A percentile compares a stretch with the other conserved stretches of the same genome.
These are phyloP conservation scores for Alternaria angustiovoidea DNA, from an alignment of 2,329 filamentous ascomycete species.

Conservation along the genomic window DNA sequence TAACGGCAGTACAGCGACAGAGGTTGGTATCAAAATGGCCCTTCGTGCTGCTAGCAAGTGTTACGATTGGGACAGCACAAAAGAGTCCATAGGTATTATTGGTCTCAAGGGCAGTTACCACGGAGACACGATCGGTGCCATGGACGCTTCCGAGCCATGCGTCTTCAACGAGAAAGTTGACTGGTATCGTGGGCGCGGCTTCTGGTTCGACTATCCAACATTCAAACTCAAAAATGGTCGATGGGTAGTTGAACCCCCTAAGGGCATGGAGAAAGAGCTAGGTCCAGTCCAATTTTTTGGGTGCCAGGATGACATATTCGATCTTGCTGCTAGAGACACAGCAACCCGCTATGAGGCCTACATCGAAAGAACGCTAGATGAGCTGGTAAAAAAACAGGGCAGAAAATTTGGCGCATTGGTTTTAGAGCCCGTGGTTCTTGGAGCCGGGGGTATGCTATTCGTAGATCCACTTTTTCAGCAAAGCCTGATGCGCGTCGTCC, in stretches of 20 bases:
- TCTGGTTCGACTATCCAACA: conserved; percentile 82
- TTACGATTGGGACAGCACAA: conserved; percentile 69
- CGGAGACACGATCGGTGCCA: conserved; percentile 86
- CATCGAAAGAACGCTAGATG: conserved; percentile 64
- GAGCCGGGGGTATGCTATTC: conserved; percentile 84
- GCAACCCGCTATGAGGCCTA: conserved; percentile 64
- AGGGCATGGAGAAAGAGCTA: conserved; percentile 57
- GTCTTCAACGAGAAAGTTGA: conserved; percentile 83
- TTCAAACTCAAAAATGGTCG: conserved; percentile 71
- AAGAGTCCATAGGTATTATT: conserved; percentile 70
- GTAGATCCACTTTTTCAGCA: conserved; percentile 85
- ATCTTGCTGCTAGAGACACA: conserved; percentile 51
- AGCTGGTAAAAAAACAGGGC: conserved; percentile 63
- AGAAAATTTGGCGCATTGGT: conserved; percentile 78
- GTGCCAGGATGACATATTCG: conserved; percentile 45
- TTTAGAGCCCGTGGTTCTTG: conserved; percentile 81
- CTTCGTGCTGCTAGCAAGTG: conserved; percentile 72
- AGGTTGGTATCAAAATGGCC: conserved; percentile 87
- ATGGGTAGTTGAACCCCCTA: conserved; percentile 71
- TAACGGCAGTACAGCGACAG: conserved; percentile 82
- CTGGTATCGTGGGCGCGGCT: conserved; percentile 81
- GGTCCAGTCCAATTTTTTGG: conserved; percentile 52
- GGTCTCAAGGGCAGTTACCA: conserved; percentile 85
- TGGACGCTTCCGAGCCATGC: conserved; percentile 83
- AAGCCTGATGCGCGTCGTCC: conserved; percentile 72